Conservation (phyloP, 2,329 filamentous ascomycete species). For the Phyllosticta citribraziliensis region DNA sequence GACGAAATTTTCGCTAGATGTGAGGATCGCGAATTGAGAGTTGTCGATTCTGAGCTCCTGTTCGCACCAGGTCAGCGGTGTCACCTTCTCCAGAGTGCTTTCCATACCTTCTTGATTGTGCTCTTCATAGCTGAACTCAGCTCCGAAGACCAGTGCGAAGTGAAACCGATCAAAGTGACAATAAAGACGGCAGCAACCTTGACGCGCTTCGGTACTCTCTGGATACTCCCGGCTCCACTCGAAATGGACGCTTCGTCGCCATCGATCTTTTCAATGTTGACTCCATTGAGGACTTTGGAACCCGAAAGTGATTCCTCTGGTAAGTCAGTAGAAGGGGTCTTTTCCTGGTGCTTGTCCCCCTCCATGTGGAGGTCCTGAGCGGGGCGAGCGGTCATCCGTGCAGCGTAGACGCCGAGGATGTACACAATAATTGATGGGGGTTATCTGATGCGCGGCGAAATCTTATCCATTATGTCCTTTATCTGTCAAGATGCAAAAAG, state of each 20-base stretch:
- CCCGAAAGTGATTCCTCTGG: too few relatives aligned
- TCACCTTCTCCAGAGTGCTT: neutral
- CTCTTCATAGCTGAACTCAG: constrained; percentile 53
- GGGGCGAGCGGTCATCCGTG: neutral
- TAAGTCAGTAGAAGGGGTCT: neutral
- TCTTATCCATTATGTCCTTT: neutral
- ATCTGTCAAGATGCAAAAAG: neutral
- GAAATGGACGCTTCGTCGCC: neutral
- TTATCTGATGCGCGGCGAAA: neutral
- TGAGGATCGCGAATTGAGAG: constrained; percentile 48
- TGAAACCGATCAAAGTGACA: constrained; percentile 48
- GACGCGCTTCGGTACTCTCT: neutral
- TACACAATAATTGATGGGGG: neutral
- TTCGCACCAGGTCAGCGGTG: neutral
- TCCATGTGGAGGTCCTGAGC: neutral
- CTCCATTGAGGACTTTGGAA: neutral
- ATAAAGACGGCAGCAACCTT: constrained; percentile 34
- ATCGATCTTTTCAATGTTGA: neutral
- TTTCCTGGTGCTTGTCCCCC: neutral
- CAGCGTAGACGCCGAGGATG: neutral
- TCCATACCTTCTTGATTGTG: constrained; percentile 44
- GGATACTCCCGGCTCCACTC: neutral
- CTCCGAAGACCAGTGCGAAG: constrained; percentile 49
- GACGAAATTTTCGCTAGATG: constrained; percentile 55
- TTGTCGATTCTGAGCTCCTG: constrained; percentile 48